Percentiles rank a stretch among this genome's conserved stretches.
phyloP scores from a whole-genome alignment of 176 grass and related monocot species.

The Ampelocalamus luodianensis region DNA sequence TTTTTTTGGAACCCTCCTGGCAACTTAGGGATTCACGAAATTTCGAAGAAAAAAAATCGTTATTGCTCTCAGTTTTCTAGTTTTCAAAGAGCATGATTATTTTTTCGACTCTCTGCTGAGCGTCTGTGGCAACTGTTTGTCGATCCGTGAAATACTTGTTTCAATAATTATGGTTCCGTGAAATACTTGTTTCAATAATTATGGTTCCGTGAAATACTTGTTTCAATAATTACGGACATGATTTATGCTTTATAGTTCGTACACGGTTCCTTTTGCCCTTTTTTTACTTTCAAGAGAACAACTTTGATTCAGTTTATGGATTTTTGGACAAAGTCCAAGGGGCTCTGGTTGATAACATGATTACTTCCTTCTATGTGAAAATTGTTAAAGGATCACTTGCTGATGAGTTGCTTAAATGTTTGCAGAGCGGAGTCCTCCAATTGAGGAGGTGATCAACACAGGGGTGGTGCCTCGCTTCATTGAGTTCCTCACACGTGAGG shows the following conservation, averaged over 20 bases:
- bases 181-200: constrained; percentile 1
- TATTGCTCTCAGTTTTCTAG: neutral
- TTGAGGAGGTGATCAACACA: constrained; percentile 87
- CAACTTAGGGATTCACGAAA: neutral
- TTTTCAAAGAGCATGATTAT: neutral
- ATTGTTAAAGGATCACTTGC: neutral
- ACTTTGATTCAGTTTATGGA: neutral
- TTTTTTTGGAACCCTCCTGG: neutral
- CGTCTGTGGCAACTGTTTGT: neutral
- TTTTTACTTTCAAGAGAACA: neutral
- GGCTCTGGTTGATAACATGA: neutral
- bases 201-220: neutral
- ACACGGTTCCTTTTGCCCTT: neutral
- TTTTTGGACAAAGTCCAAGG: neutral
- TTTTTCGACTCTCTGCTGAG: neutral
- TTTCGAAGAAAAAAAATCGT: neutral
- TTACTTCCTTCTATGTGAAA: neutral
- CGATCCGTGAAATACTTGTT: neutral
- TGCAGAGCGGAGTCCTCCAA: constrained; percentile 84
- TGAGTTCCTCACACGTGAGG: constrained; percentile 82
- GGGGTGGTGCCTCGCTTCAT: constrained; percentile 89
- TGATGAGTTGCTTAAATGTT: constrained; percentile 34
- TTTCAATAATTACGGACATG: neutral
- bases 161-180: neutral
- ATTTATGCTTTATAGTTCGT: neutral